These are phyloP conservation scores for Meyerozyma athensensis DNA, from an alignment of 1,139 yeast species.

Conservation along the genomic window DNA sequence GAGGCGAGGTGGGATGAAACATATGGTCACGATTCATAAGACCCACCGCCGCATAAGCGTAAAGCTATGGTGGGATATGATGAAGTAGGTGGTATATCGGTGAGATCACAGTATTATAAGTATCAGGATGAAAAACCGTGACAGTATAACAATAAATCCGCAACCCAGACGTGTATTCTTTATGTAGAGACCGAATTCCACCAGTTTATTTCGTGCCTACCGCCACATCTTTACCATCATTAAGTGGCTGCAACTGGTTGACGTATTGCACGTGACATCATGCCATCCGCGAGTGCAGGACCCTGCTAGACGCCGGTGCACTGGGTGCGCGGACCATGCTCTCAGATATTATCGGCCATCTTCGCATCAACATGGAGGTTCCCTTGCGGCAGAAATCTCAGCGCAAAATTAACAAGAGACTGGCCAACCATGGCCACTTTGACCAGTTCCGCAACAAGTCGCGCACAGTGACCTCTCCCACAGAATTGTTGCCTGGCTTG, in stretches of 20 bases:
- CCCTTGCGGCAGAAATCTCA: conserved; percentile 1
- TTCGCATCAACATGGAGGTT: too few relatives aligned
- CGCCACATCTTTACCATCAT: not conserved
- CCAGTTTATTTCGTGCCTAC: not conserved
- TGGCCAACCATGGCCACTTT: conserved; percentile 15
- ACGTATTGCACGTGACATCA: conserved; percentile 2
- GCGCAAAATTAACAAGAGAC: too few relatives aligned
- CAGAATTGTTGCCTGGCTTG: conserved; percentile 72
- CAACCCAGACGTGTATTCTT: too few relatives aligned
- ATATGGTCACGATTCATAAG: not conserved
- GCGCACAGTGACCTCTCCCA: conserved; percentile 28
- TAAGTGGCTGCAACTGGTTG: conserved; percentile 3
- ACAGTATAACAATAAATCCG: too few relatives aligned
- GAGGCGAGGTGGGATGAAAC: not conserved
- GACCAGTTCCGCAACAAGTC: conserved; percentile 33
- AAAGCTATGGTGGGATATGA: too few relatives aligned
- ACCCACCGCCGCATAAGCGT: too few relatives aligned
- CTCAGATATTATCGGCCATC: too few relatives aligned
- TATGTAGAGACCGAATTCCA: too few relatives aligned
- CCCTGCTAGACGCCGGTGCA: not conserved
- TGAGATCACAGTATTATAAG: too few relatives aligned
- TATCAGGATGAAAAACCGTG: too few relatives aligned
- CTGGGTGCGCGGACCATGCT: not conserved
- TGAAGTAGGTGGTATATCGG: too few relatives aligned
- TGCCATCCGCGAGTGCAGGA: not conserved